Evolutionary conservation across 2,329 filamentous ascomycete genomes (phyloP).

Genomic region (Aureobasidium musti): DNA sequence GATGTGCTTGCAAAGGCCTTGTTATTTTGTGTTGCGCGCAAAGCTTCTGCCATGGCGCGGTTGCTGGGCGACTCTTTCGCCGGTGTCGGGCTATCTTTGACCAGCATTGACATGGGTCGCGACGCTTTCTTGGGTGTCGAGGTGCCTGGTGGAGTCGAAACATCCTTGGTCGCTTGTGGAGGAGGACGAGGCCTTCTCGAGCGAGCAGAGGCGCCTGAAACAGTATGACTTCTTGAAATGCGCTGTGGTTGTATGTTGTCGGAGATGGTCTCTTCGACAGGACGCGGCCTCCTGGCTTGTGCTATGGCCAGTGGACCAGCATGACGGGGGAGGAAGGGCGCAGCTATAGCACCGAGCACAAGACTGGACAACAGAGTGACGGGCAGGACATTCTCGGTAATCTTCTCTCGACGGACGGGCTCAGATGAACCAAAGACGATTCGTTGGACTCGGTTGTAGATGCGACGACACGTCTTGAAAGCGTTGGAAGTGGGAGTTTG

Average conservation of each 20-base stretch:
- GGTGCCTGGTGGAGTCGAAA: background rate
- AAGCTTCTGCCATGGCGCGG: conserved; percentile 31
- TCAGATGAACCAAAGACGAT: conserved; percentile 81
- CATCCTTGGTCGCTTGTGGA: conserved; percentile 31
- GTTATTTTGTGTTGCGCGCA: conserved; percentile 37
- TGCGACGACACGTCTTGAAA: conserved; percentile 78
- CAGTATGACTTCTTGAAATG: conserved; percentile 69
- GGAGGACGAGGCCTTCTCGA: conserved; percentile 48
- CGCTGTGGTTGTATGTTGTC: conserved; percentile 60
- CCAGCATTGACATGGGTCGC: conserved; percentile 14
- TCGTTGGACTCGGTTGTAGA: conserved; percentile 87
- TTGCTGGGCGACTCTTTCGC: background rate
- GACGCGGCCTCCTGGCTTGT: conserved; percentile 74
- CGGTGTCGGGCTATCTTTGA: conserved; percentile 1
- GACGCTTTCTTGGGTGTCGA: conserved; percentile 13
- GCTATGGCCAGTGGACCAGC: conserved; percentile 79
- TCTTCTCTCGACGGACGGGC: conserved; percentile 67
- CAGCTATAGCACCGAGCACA: conserved; percentile 72
- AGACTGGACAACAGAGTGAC: conserved; percentile 80
- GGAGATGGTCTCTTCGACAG: conserved; percentile 61
- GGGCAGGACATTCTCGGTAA: conserved; percentile 77
- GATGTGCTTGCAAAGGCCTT: conserved; percentile 40
- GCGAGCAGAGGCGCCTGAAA: conserved; percentile 52
- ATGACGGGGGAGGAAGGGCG: conserved; percentile 74
- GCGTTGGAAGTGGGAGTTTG: conserved; percentile 72